Evolutionary conservation across 495 filamentous ascomycete species (phyloP), one percentile per base, ranked within the genome.

Genomic region (Apiosordaria backusii): DNA sequence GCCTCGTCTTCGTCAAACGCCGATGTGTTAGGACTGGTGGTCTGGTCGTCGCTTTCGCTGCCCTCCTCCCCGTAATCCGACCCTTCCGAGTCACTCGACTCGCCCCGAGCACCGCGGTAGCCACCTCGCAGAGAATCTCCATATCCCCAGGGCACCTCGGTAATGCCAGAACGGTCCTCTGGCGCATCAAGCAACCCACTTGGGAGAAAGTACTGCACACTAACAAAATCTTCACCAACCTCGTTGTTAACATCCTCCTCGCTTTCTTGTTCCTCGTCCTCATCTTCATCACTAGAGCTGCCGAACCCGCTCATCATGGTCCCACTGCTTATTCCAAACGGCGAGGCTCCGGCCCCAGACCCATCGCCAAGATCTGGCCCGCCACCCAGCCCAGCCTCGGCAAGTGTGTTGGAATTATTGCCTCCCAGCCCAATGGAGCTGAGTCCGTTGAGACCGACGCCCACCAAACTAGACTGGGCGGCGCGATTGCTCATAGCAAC

Each of bases 261-360:
- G 65, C 89, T 91, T 60, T 93, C 89, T 71, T 93, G 93, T 62
- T 92, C 90, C 67, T 99, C 95, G 70, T 97, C 95, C 68, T 99
- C 95, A 64, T 98, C 95, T 70, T 97, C 95, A 68, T 96, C 93
- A 72, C 92, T 97, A 15, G 92, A 96, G 79, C 90, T 95, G 68
- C 90, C 92, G 76, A 98, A 99, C n/a, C 92, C 93, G 74, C 91
- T 95, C 64, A 93, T 83, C n/a, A 96, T 80, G 35, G 89, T 88
- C 63, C 86, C 86, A 50, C 85, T 83, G 68, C 86, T 86, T 61
- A 86, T 84, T 23, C 85, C 85, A 72, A 92, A 92, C 18, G 85
- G 84, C 25, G 88, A 88, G 62, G 87, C 82, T 50, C 86, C 86
- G 63, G 84, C 83, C 67, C 87, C 84, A 63, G 88, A 89, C 61